Conservation (phyloP, 2,329 filamentous ascomycete species). For the Pleoardoris graminearum region DNA sequence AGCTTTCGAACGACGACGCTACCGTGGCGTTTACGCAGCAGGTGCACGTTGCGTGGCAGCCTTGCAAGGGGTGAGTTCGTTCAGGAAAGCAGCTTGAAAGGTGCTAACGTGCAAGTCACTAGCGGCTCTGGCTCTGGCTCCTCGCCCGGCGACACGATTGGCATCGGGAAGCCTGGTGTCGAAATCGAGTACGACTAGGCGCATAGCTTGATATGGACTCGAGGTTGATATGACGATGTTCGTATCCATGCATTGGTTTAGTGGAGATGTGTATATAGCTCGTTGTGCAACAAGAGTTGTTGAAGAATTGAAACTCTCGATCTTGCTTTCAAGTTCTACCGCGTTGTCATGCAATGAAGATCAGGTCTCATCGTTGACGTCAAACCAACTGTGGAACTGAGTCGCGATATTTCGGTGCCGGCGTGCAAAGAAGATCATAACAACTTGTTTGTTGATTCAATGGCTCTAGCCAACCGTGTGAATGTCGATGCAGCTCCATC, state of each 20-base stretch:
- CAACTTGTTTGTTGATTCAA: no score
- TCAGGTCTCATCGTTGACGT: no score
- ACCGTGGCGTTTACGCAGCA: conserved; percentile 43
- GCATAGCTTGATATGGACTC: background rate
- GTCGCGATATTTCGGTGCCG: no score
- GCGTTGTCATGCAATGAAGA: no score
- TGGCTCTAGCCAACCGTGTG: no score
- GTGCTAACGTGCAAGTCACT: background rate
- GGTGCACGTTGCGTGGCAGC: conserved; percentile 39
- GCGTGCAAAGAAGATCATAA: no score
- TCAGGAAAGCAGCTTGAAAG: background rate
- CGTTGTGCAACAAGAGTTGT: no score
- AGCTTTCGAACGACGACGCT: conserved; percentile 40
- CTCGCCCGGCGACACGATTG: conserved; percentile 26
- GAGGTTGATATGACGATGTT: background rate
- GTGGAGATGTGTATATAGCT: background rate
- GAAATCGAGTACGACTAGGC: conserved; percentile 20
- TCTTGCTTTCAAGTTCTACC: background rate
- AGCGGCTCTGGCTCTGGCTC: conserved; percentile 11
- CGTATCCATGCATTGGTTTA: background rate
- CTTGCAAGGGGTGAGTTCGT: conserved; percentile 25
- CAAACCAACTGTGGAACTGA: no score
- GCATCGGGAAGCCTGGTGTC: conserved; percentile 27
- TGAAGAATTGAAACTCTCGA: no score
- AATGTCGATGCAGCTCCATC: background rate